These are phyloP conservation scores for Fusarium dimerum DNA, from an alignment of 2,329 filamentous ascomycete species.

Conservation along the genomic window DNA sequence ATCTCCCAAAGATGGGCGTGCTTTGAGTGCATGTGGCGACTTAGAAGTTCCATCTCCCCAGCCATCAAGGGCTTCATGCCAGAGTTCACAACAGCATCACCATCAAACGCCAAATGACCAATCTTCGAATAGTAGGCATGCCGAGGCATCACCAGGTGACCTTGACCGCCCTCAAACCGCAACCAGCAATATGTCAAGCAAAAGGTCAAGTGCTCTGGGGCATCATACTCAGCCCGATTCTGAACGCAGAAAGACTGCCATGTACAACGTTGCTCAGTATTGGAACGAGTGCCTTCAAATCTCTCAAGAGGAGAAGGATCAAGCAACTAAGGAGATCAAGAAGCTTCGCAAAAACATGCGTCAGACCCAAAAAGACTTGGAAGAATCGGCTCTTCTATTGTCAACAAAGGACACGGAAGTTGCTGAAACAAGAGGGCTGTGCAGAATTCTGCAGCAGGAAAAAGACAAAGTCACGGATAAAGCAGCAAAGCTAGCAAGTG, in stretches of 20 bases:
- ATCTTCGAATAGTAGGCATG: slow-evolving; percentile 1
- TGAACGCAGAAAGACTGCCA: slow-evolving; percentile 31
- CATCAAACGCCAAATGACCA: slow-evolving; percentile 3
- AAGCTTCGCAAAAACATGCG: slow-evolving; percentile 27
- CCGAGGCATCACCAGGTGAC: slow-evolving; percentile 1
- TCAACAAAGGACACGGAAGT: slow-evolving; percentile 28
- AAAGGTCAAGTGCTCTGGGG: slow-evolving; percentile 23
- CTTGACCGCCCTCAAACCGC: slow-evolving; percentile 28
- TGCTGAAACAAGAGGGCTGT: slow-evolving; percentile 21
- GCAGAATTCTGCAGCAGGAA: slow-evolving; percentile 30
- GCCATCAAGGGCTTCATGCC: slow-evolving; percentile 12
- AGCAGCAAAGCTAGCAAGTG: slow-evolving; percentile 25
- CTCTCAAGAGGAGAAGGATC: slow-evolving; percentile 30
- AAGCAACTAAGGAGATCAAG: slow-evolving; percentile 29
- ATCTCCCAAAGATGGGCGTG: slow-evolving; percentile 7
- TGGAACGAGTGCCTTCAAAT: slow-evolving; percentile 39
- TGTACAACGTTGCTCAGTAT: slow-evolving; percentile 34
- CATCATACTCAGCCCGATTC: slow-evolving; percentile 11
- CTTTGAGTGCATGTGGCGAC: slow-evolving; percentile 33
- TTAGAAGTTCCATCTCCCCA: slow-evolving; percentile 31
- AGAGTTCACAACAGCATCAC: not conserved
- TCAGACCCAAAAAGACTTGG: slow-evolving; percentile 19
- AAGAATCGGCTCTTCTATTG: slow-evolving; percentile 13
- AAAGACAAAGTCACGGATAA: slow-evolving; percentile 22
- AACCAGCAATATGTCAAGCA: slow-evolving; percentile 37